Percentiles rank a stretch among this genome's conserved stretches.
phyloP scores from a whole-genome alignment of 371 early-diverging fungal species.

The Mortierella sp. region DNA sequence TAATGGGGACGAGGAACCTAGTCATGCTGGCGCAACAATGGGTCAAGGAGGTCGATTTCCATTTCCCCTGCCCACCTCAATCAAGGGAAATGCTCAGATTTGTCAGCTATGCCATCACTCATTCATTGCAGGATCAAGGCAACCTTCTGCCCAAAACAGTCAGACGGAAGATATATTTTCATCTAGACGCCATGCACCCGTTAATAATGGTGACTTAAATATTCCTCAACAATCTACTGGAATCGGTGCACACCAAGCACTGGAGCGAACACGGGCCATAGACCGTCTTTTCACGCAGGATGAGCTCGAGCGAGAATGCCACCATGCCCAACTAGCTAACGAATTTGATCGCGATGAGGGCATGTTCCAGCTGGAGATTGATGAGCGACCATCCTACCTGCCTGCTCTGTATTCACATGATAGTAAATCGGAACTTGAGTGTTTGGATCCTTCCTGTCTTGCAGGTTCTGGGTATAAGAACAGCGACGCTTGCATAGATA shows the following conservation, averaged over 20 bases:
- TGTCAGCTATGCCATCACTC: conserved; percentile 43
- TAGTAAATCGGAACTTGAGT: conserved; percentile 11
- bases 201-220: background rate
- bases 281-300: conserved; percentile 15
- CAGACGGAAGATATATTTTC: background rate
- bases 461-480: conserved; percentile 6
- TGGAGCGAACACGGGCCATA: conserved; percentile 4
- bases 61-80: background rate
- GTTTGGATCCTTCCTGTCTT: conserved; percentile 14
- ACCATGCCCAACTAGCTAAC: background rate
- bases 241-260: conserved; percentile 5
- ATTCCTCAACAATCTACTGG: conserved; percentile 20
- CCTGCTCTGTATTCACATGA: conserved; percentile 1
- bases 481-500: background rate
- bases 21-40: no score
- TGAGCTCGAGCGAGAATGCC: background rate
- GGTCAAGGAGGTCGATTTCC: background rate
- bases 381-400: conserved; percentile 29
- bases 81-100: conserved; percentile 4
- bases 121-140: conserved; percentile 6
- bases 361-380: conserved; percentile 54
- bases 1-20: conserved; percentile 8
- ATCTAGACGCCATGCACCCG: conserved; percentile 6
- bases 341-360: conserved; percentile 53
- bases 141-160: background rate